Base-by-base conservation (phyloP, 306 rosid genomes). In the Gastrolobium villosum region DNA sequence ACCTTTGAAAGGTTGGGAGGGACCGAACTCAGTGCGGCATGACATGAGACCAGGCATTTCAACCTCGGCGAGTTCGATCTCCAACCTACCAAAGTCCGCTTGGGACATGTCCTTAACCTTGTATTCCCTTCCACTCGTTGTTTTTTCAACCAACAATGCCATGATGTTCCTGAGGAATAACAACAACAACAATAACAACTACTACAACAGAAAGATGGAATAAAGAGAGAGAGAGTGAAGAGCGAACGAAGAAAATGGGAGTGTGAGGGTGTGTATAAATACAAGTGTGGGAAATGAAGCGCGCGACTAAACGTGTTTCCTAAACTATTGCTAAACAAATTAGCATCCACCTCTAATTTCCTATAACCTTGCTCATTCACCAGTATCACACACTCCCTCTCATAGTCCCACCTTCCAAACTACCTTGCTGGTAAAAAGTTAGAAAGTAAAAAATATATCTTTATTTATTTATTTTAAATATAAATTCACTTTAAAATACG, bases 11-110 rank as follows among this genome's bases (percentile, higher is more conserved):
- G 99, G 99, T 34, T 88, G 89, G 0, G 98, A 55, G 0, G 97
- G 85, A 0, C 98, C 99, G 79, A 75, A 95, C 32, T 95, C 98
- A 0, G 85, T 1, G 0, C 99, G 84, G 72, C 83, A 88, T 2
- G 98, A 5, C 61, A 92, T 86, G 44, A 95, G 93, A 0, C 99
- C 99, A 0, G 99, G 99, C 99, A 95, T 95, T 84, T 95, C 99
- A 0, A 95, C 94, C 84, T 95, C 98, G 11, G 99, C 99, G 0
- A 95, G 91, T 57, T 92, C 97, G 64, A 95, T 73, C 68, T 95
- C 98, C 5, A 95, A 87, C 0, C 99, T 80, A 0, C 99, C 99
- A 65, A 95, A 95, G 57, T 95, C 99, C 0, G 98, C 99, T 48
- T 89, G 97, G 8, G 97, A 84, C 90, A 93, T 74, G 84, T 95